Base-by-base conservation (phyloP, 768 basidiomycete genomes). In the Trametes cingulata region DNA sequence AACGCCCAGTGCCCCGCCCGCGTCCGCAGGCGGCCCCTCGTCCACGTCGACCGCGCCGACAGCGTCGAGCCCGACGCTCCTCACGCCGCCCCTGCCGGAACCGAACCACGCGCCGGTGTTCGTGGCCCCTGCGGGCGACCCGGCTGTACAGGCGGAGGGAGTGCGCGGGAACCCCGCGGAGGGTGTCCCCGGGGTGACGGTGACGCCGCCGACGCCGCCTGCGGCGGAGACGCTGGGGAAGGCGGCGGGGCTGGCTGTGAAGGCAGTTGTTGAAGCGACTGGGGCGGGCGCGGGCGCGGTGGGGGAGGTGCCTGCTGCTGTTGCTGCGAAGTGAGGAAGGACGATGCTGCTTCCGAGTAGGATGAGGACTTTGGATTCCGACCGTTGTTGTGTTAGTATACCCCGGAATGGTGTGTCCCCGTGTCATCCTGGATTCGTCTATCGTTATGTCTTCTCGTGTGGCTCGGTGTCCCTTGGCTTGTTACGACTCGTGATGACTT, bases 161-260 rank as follows among this genome's bases (percentile, higher is more conserved):
- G 46, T 49, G 22, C 54, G 35, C 22, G 61, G 43, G n/a, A 45
- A 62, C 42, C 36, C 49, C 2, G 55, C 19, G 36, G 43, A 52
- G 19, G 57, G 47, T n/a, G 59, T 58, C 15, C 65, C 62, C 1
- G 62, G 42, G 41, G 57, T 67, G 40, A 63, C 63, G 50, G 62
- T 67, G 17, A 64, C 60, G 7, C 62, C 65, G n/a, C 62, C 62
- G 14, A 67, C 65, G 40, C 65, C 65, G 8, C 65, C 62, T 40
- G 54, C 54, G 29, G 57, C 62, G 37, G 56, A 63, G 33, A 53
- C 56, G 41, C 48, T 66, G 37, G 58, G 42, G 42, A 54, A 58
- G 46, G 43, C 61, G 13, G 61, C 49, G 4, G 60, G 53, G 9
- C 53, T 36, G 24, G 59, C 52, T 7, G 19, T 57, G 35, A 35